Conservation (phyloP, 1,139 yeast genomes). For the Yamadazyma jaroonii region DNA sequence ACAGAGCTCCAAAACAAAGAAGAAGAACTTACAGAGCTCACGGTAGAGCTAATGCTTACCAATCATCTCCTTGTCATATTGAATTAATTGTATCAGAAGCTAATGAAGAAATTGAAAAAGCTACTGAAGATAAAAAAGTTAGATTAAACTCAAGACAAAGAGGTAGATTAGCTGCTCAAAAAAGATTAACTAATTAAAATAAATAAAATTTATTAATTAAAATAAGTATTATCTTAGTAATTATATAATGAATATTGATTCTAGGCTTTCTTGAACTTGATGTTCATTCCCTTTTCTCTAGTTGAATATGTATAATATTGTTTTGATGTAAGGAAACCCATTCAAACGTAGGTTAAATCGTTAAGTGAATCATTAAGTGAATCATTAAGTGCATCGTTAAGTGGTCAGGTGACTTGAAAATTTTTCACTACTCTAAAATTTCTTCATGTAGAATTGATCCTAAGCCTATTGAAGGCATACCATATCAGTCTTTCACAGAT, state of each 20-base stretch:
- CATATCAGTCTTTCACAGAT: too few relatives aligned
- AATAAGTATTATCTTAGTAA: conserved; percentile 12
- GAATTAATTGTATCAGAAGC: conserved; percentile 96
- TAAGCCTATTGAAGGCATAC: too few relatives aligned
- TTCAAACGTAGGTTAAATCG: too few relatives aligned
- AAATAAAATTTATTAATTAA: conserved; percentile 15
- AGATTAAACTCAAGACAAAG: conserved; percentile 88
- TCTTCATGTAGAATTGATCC: too few relatives aligned
- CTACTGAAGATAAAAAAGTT: conserved; percentile 78
- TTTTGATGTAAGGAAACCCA: too few relatives aligned
- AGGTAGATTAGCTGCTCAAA: conserved; percentile 88
- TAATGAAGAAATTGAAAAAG: conserved; percentile 92
- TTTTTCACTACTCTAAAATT: too few relatives aligned
- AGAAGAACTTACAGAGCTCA: conserved; percentile 99
- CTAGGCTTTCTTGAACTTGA: not conserved
- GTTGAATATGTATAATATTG: too few relatives aligned
- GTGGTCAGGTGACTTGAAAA: too few relatives aligned
- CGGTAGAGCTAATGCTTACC: conserved; percentile 99
- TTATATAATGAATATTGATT: conserved; percentile 5
- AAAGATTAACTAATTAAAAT: conserved; percentile 40
- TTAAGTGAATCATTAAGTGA: too few relatives aligned
- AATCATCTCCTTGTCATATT: conserved; percentile 98
- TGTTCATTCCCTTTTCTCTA: too few relatives aligned
- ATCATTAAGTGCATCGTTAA: too few relatives aligned
- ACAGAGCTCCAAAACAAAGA: conserved; percentile 99